Evolutionary conservation across 495 filamentous ascomycete species (phyloP).

Genomic region (Penicilliopsis zonata): DNA sequence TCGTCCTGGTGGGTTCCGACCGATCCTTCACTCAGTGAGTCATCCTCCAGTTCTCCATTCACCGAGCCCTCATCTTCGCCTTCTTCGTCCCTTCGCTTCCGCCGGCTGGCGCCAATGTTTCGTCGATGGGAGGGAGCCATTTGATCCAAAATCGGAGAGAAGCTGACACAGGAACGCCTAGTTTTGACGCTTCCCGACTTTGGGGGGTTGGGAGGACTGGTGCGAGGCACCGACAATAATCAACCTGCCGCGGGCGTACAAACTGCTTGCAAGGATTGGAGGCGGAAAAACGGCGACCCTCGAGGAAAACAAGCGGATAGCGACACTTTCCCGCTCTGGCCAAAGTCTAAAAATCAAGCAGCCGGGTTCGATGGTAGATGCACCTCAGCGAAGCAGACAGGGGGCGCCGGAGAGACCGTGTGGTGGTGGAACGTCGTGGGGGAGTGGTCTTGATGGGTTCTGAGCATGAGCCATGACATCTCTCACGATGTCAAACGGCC

Average conservation of each 20-base stretch:
- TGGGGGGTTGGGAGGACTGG: constrained; percentile 1
- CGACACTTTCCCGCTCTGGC: background rate
- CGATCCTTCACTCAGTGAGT: constrained; percentile 74
- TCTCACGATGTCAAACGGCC: constrained; percentile 16
- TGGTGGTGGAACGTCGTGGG: constrained; percentile 8
- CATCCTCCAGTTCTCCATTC: constrained; percentile 59
- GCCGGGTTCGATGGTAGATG: constrained; percentile 3
- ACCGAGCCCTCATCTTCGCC: constrained; percentile 58
- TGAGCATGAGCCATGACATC: constrained; percentile 17
- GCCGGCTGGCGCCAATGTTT: constrained; percentile 63
- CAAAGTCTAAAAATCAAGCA: too few relatives aligned
- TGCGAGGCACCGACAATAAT: constrained; percentile 8
- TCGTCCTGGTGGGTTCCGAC: constrained; percentile 64
- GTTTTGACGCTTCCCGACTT: background rate
- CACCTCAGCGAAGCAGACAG: constrained; percentile 9
- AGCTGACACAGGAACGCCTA: background rate
- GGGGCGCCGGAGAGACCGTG: constrained; percentile 1
- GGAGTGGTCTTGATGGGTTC: constrained; percentile 9
- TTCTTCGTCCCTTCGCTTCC: constrained; percentile 66
- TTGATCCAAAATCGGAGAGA: background rate
- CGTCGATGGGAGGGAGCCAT: constrained; percentile 57
- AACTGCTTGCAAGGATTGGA: constrained; percentile 7
- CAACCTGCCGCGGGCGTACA: constrained; percentile 9
- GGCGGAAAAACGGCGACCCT: background rate
- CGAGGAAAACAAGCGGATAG: background rate